Conservation (phyloP, 371 early-diverging fungal species). For the Caulochytrium protostelioides region DNA sequence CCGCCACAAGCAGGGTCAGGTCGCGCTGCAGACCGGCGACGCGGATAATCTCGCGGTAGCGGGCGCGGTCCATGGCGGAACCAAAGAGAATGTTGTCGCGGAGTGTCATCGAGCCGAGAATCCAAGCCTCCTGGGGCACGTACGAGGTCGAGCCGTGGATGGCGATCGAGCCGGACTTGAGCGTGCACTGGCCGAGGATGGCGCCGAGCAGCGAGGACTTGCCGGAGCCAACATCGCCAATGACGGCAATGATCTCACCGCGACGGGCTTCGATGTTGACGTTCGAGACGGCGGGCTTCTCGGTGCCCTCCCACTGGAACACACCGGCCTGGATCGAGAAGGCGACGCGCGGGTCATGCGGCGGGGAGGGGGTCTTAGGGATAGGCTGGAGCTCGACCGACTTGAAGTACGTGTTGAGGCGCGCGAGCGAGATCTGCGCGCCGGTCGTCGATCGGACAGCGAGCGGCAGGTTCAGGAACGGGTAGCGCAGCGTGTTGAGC, state of each 20-base stretch:
- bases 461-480: constrained; percentile 1
- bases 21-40: constrained; percentile 19
- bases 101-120: constrained; percentile 5
- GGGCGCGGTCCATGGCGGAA: constrained; percentile 8
- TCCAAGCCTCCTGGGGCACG: constrained; percentile 30
- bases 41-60: constrained; percentile 14
- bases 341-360: no score
- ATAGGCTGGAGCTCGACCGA: constrained; percentile 4
- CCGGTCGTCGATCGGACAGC: neutral
- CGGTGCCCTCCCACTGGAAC: no score
- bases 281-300: neutral
- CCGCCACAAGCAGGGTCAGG: constrained; percentile 17
- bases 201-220: neutral
- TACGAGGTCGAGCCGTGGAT: constrained; percentile 17
- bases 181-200: neutral
- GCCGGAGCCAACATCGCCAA: constrained; percentile 1
- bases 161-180: constrained; percentile 11
- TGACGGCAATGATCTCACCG: neutral
- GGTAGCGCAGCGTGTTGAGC: constrained; percentile 16
- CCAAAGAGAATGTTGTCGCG: constrained; percentile 18
- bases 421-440: neutral
- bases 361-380: constrained; percentile 7
- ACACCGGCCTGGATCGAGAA: neutral
- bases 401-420: neutral
- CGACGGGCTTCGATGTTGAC: neutral